phyloP scores from a whole-genome alignment of 2,329 filamentous ascomycete species.

The Neonectria faginata region DNA sequence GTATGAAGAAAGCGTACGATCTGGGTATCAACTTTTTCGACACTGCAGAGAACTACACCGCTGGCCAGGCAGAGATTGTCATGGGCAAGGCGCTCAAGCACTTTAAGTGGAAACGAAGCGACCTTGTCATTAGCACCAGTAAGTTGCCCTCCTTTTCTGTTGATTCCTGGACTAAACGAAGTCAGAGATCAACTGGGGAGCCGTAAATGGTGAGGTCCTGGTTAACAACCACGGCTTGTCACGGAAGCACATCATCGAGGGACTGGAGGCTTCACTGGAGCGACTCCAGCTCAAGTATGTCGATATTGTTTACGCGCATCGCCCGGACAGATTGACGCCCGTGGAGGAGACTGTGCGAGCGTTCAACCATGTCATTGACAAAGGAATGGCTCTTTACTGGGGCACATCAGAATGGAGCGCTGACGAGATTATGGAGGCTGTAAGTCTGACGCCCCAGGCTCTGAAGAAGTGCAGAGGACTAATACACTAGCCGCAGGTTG shows the following conservation, averaged over 20 bases:
- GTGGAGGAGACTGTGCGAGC: slow-evolving; percentile 78
- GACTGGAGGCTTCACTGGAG: slow-evolving; percentile 66
- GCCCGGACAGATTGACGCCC: slow-evolving; percentile 74
- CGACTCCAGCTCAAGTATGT: slow-evolving; percentile 71
- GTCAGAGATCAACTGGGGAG: slow-evolving; percentile 72
- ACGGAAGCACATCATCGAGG: slow-evolving; percentile 72
- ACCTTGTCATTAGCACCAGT: slow-evolving; percentile 70
- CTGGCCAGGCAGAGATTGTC: slow-evolving; percentile 72
- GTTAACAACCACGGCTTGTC: slow-evolving; percentile 76
- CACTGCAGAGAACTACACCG: slow-evolving; percentile 69
- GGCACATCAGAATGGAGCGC: slow-evolving; percentile 72
- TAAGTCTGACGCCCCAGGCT: slow-evolving; percentile 24
- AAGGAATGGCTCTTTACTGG: slow-evolving; percentile 78
- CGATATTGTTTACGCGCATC: slow-evolving; percentile 77
- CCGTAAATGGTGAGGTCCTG: slow-evolving; percentile 68
- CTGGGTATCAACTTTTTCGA: slow-evolving; percentile 73
- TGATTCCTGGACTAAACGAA: slow-evolving; percentile 18
- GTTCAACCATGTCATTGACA: slow-evolving; percentile 77
- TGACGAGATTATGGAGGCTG: slow-evolving; percentile 73
- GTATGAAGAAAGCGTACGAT: slow-evolving; percentile 72
- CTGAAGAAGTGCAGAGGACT: not conserved
- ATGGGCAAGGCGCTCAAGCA: slow-evolving; percentile 73
- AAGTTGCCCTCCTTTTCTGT: slow-evolving; percentile 3
- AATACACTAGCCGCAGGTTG: slow-evolving; percentile 51
- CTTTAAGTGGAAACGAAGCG: slow-evolving; percentile 70